These are phyloP conservation scores for Ceratobasidium sp. DNA, from an alignment of 1,284 basidiomycete species.

Conservation along the genomic window DNA sequence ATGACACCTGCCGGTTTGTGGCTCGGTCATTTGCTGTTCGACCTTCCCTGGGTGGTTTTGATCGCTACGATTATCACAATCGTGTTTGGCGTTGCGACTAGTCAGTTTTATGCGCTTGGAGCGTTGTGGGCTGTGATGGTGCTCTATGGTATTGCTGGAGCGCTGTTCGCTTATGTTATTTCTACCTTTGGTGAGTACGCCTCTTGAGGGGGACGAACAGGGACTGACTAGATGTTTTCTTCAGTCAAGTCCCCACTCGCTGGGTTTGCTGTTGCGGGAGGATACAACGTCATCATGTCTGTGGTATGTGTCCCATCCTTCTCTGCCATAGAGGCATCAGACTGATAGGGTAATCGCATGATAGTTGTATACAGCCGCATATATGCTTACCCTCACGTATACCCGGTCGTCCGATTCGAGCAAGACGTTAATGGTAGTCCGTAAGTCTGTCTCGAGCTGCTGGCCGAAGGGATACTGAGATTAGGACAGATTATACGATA, in stretches of 20 bases:
- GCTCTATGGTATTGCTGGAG: conserved; percentile 72
- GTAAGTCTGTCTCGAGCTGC: conserved; percentile 48
- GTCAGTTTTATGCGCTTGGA: conserved; percentile 75
- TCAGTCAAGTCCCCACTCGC: conserved; percentile 67
- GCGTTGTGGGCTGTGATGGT: conserved; percentile 75
- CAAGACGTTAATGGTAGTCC: conserved; percentile 65
- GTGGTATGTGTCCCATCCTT: conserved; percentile 56
- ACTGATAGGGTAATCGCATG: background rate
- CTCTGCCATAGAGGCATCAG: background rate
- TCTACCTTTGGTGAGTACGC: conserved; percentile 58
- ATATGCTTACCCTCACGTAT: conserved; percentile 74
- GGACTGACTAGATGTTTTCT: background rate
- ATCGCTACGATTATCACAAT: conserved; percentile 67
- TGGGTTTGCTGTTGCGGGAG: conserved; percentile 75
- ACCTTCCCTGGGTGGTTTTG: conserved; percentile 66
- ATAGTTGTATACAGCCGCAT: conserved; percentile 68
- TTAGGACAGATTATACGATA: conserved; percentile 63
- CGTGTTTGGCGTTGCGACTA: conserved; percentile 62
- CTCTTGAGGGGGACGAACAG: background rate
- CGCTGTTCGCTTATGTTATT: conserved; percentile 72
- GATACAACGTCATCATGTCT: conserved; percentile 76
- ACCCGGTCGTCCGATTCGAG: conserved; percentile 65
- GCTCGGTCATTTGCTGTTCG: conserved; percentile 81
- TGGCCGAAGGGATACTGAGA: background rate
- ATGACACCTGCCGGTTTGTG: conserved; percentile 75